Conservation (phyloP, 2,329 filamentous ascomycete genomes). For the Neopestalotiopsis sp. region DNA sequence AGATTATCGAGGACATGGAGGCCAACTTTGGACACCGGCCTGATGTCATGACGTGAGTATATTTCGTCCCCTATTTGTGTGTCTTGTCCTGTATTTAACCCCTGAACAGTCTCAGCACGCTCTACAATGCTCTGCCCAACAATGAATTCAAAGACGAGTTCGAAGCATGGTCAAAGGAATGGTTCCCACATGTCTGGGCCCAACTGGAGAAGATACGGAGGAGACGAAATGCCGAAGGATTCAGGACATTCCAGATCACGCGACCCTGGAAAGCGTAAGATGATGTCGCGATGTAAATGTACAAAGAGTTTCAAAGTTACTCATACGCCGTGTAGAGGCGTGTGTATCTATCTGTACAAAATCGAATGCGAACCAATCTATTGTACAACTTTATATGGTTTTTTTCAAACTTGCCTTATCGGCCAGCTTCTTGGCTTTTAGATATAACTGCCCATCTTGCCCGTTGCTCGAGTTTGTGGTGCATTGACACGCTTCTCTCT, state of each 20-base stretch:
- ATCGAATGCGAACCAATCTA: slow-evolving; percentile 35
- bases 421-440: neutral
- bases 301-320: slow-evolving; percentile 32
- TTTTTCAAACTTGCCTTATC: slow-evolving; percentile 22
- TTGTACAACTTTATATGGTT: slow-evolving; percentile 38
- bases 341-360: slow-evolving; percentile 37
- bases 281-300: slow-evolving; percentile 24
- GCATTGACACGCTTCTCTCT: neutral
- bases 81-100: neutral
- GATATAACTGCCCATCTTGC: slow-evolving; percentile 22
- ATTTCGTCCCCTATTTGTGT: neutral
- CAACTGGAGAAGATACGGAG: slow-evolving; percentile 63
- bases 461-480: neutral
- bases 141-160: slow-evolving; percentile 71
- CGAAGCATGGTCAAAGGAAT: slow-evolving; percentile 73
- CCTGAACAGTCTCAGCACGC: slow-evolving; percentile 67
- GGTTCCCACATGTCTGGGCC: slow-evolving; percentile 73
- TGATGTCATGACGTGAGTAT: slow-evolving; percentile 33
- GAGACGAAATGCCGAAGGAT: slow-evolving; percentile 48
- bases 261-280: slow-evolving; percentile 55
- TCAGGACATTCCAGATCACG: slow-evolving; percentile 55
- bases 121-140: slow-evolving; percentile 76
- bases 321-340: slow-evolving; percentile 25
- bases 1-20: slow-evolving; percentile 71
- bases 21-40: slow-evolving; percentile 57